Conservation (phyloP, 192 early-diverging fungal species). For the Podila verticillata region DNA sequence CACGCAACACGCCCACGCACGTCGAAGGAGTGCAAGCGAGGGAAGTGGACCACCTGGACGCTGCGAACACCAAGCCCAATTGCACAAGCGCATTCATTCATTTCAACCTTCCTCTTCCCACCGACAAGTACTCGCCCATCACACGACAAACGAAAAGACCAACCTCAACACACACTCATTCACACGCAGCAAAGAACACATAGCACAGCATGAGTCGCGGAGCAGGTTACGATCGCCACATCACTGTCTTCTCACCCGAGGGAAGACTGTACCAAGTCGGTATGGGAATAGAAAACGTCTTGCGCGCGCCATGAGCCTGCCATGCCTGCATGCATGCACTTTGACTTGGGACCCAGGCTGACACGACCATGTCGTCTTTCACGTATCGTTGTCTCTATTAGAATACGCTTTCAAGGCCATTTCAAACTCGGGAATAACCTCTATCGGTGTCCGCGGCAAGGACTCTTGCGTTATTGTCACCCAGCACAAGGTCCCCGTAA, state of each 20-base stretch:
- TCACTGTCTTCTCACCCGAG: conserved; percentile 99
- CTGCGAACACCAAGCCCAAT: not conserved
- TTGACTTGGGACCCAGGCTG: no score
- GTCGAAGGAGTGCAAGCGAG: not conserved
- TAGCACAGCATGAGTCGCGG: conserved; percentile 49
- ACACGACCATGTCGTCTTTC: not conserved
- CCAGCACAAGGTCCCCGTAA: conserved; percentile 95
- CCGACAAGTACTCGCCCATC: not conserved
- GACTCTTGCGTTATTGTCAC: conserved; percentile 95
- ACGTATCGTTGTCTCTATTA: conserved; percentile 33
- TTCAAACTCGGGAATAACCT: conserved; percentile 94
- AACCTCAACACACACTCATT: not conserved
- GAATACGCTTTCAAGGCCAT: conserved; percentile 99
- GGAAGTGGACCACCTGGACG: not conserved
- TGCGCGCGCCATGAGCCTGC: no score
- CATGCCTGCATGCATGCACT: not conserved
- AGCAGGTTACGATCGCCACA: conserved; percentile 97
- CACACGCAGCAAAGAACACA: conserved; percentile 7
- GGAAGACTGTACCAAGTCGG: conserved; percentile 99
- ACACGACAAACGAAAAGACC: not conserved
- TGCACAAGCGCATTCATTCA: not conserved
- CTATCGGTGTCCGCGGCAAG: conserved; percentile 95
- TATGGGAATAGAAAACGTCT: conserved; percentile 46
- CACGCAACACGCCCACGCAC: conserved; percentile 3
- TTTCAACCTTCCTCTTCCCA: not conserved